These are phyloP conservation scores for Chalciporus chontae DNA, from an alignment of 768 basidiomycete species.

Conservation along the genomic window DNA sequence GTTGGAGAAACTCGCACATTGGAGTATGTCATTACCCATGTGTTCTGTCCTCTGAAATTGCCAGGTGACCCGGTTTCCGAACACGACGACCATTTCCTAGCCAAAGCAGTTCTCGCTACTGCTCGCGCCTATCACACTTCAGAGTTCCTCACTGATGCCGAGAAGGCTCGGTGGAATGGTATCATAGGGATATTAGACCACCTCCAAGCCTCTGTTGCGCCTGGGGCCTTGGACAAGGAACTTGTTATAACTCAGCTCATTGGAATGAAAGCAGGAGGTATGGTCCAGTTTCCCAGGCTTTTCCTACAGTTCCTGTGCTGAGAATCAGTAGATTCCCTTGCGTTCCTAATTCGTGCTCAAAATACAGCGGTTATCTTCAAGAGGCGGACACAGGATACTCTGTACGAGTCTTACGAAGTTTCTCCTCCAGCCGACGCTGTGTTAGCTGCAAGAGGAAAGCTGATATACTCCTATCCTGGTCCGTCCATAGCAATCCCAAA, in stretches of 20 bases:
- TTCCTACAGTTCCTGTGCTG: not conserved
- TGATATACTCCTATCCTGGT: constrained; percentile 31
- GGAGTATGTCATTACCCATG: constrained; percentile 9
- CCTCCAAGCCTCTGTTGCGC: not conserved
- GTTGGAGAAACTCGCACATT: not conserved
- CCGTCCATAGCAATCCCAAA: constrained; percentile 10
- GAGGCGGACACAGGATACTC: constrained; percentile 15
- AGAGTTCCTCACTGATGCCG: not conserved
- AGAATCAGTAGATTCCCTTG: constrained; percentile 31
- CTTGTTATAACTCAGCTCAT: not conserved
- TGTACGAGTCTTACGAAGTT: constrained; percentile 42
- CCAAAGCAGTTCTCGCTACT: constrained; percentile 2
- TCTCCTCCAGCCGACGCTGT: constrained; percentile 30
- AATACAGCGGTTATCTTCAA: constrained; percentile 41
- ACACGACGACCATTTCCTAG: constrained; percentile 1
- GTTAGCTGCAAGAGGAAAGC: constrained; percentile 33
- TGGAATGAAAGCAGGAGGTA: constrained; percentile 2
- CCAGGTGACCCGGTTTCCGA: not conserved
- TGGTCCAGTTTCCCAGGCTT: not conserved
- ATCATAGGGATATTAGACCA: constrained; percentile 6
- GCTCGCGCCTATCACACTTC: not conserved
- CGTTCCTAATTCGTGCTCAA: constrained; percentile 38
- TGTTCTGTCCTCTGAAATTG: constrained; percentile 6
- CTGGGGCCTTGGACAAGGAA: not conserved
- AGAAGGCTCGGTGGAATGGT: not conserved